Conservation (phyloP, 108 stramenopile species). For the Craspedostauros australis region DNA sequence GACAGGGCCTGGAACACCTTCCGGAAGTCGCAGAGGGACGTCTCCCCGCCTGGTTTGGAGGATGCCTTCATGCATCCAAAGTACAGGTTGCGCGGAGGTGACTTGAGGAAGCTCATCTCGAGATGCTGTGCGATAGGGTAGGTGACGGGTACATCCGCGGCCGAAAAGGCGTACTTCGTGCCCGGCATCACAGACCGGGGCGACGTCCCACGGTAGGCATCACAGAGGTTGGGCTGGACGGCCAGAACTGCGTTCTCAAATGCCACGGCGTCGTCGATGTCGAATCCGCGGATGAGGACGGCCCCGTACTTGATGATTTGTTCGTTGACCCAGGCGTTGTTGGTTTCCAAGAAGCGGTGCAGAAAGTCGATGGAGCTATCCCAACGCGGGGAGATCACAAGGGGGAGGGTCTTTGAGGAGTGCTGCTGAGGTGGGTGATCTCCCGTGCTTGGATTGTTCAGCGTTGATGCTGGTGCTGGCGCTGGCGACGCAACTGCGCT, state of each 20-base stretch:
- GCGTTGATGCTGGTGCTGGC: too few species aligned
- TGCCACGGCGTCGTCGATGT: slow-evolving; percentile 12
- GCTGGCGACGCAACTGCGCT: too few species aligned
- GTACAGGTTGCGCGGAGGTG: slow-evolving; percentile 24
- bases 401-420: slow-evolving; percentile 6
- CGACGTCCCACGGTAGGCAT: slow-evolving; percentile 41
- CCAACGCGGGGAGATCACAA: slow-evolving; percentile 18
- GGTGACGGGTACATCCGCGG: slow-evolving; percentile 29
- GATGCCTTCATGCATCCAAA: slow-evolving; percentile 27
- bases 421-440: too few species aligned
- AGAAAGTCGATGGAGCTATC: slow-evolving; percentile 9
- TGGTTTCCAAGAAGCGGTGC: slow-evolving; percentile 1
- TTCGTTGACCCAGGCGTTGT: slow-evolving; percentile 30
- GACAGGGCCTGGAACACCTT: slow-evolving; percentile 22
- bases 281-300: slow-evolving; percentile 42
- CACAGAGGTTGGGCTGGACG: slow-evolving; percentile 26
- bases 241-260: slow-evolving; percentile 15
- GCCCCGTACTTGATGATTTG: slow-evolving; percentile 36
- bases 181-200: slow-evolving; percentile 21
- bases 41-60: slow-evolving; percentile 20
- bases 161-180: slow-evolving; percentile 28
- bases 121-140: slow-evolving; percentile 39
- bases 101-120: slow-evolving; percentile 32
- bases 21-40: slow-evolving; percentile 33
- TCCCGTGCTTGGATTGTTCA: too few species aligned